Conservation (phyloP, 1,284 basidiomycete species). For the Neolentinus lepideus region DNA sequence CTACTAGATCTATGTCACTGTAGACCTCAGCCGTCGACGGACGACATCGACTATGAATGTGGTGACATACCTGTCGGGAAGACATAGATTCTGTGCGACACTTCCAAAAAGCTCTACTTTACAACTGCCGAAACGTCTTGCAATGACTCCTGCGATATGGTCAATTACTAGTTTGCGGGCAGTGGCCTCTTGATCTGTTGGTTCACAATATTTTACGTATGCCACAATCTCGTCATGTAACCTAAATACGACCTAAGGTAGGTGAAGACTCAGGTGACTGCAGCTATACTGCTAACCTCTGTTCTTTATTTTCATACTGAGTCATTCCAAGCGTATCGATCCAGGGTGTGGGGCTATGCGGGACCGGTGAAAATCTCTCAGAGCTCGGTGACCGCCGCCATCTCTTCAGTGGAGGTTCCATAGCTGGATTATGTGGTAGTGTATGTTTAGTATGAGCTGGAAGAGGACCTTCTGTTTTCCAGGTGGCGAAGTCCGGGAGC, state of each 20-base stretch:
- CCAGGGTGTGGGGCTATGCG: conserved; percentile 18
- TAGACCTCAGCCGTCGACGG: background rate
- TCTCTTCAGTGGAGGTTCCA: background rate
- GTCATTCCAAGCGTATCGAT: conserved; percentile 15
- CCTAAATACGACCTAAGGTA: conserved; percentile 28
- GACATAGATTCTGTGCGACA: conserved; percentile 19
- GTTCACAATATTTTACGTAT: conserved; percentile 19
- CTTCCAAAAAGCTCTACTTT: conserved; percentile 22
- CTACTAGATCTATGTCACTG: conserved; percentile 30
- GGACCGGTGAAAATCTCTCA: background rate
- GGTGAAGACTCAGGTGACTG: background rate
- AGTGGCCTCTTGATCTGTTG: conserved; percentile 18
- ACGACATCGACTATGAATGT: background rate
- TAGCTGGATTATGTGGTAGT: background rate
- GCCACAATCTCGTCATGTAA: conserved; percentile 53
- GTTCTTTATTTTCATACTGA: conserved; percentile 23
- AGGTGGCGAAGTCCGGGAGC: background rate
- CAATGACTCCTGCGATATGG: conserved; percentile 15
- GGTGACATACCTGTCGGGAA: conserved; percentile 20
- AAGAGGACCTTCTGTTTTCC: background rate
- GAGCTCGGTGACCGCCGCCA: background rate
- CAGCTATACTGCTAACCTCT: conserved; percentile 18
- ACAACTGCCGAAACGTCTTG: conserved; percentile 13
- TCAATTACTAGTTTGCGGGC: conserved; percentile 18
- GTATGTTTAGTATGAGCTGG: background rate